A percentile compares a stretch with the other conserved stretches of the same genome.
Evolutionary conservation across 176 grass and related monocot species (phyloP).

Genomic region (Paspalum notatum): DNA sequence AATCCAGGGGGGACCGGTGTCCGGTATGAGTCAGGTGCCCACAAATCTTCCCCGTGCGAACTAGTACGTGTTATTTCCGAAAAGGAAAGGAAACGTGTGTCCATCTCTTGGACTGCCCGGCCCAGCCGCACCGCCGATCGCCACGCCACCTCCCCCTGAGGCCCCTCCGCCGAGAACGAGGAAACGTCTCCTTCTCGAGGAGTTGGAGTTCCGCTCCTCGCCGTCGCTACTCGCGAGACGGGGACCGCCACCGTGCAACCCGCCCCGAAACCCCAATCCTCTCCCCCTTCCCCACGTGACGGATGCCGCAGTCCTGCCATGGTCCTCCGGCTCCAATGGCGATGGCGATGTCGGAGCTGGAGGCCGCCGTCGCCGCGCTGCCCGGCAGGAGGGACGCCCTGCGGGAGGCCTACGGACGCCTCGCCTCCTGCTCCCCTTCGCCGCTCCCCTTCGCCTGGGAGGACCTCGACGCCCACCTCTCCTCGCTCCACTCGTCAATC

Average conservation of each 20-base stretch:
- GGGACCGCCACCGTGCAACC: background rate
- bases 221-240: background rate
- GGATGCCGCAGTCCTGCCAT: background rate
- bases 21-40: too few species aligned
- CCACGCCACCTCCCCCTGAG: too few species aligned
- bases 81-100: too few species aligned
- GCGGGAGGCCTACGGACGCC: slow-evolving; percentile 52
- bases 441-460: slow-evolving; percentile 54
- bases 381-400: slow-evolving; percentile 49
- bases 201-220: background rate
- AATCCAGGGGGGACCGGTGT: too few species aligned
- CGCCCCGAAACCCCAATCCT: slow-evolving; percentile 10
- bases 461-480: slow-evolving; percentile 58
- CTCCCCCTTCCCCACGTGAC: background rate
- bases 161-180: too few species aligned
- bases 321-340: background rate
- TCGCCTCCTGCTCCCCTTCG: slow-evolving; percentile 36
- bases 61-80: too few species aligned
- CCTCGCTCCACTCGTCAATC: slow-evolving; percentile 43
- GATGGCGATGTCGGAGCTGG: slow-evolving; percentile 34
- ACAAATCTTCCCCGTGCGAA: too few species aligned
- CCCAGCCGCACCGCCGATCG: too few species aligned
- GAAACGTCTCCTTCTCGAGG: too few species aligned
- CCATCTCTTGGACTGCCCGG: too few species aligned
- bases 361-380: slow-evolving; percentile 41